Evolutionary conservation across 2,329 filamentous ascomycete species (phyloP).

Genomic region (Exophiala spinifera): DNA sequence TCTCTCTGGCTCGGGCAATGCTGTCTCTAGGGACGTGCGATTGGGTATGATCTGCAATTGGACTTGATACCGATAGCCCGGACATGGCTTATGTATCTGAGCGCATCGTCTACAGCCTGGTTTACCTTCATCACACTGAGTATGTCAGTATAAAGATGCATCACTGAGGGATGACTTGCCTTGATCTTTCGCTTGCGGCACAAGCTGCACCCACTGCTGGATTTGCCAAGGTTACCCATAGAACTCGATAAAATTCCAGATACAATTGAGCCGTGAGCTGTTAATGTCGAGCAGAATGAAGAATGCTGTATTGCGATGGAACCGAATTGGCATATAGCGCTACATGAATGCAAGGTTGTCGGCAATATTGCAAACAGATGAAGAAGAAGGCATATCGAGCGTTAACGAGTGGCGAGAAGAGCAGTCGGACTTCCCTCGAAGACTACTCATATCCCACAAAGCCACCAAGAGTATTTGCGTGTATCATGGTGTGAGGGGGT

Average conservation of each 20-base stretch:
- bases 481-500: too few species aligned
- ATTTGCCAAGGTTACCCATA: slow-evolving; percentile 28
- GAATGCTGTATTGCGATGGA: too few species aligned
- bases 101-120: slow-evolving; percentile 26
- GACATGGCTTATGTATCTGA: slow-evolving; percentile 24
- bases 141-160: background rate
- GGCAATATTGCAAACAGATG: too few species aligned
- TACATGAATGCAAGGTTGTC: too few species aligned
- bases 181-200: slow-evolving; percentile 26
- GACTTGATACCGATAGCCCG: slow-evolving; percentile 27
- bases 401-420: too few species aligned
- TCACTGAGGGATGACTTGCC: slow-evolving; percentile 1
- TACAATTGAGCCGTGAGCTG: background rate
- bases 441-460: too few species aligned
- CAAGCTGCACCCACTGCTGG: slow-evolving; percentile 25
- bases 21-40: background rate
- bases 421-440: too few species aligned
- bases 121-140: slow-evolving; percentile 26
- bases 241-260: background rate
- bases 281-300: background rate
- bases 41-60: slow-evolving; percentile 22
- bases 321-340: too few species aligned
- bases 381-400: background rate
- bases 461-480: too few species aligned
- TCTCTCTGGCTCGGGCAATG: background rate